phyloP scores from a whole-genome alignment of 495 filamentous ascomycete species.

The Rostrohypoxylon terebratum region DNA sequence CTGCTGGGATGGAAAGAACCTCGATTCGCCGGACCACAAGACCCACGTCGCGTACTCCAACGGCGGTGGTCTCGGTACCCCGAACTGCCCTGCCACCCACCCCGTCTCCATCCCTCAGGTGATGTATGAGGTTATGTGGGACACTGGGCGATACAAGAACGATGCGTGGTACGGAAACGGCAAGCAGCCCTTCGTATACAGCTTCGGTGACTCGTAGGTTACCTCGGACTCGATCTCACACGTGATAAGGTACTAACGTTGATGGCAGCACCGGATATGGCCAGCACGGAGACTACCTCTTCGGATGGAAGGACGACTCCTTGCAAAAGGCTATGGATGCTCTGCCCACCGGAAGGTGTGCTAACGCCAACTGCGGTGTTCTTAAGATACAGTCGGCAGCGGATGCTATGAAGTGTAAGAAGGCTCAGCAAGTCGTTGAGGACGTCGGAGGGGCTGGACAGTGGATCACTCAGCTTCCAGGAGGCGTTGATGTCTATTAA shows the following conservation, averaged over 20 bases:
- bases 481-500: slow-evolving; percentile 18
- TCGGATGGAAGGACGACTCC: slow-evolving; percentile 58
- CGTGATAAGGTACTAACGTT: slow-evolving; percentile 6
- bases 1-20: slow-evolving; percentile 79
- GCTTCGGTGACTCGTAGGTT: slow-evolving; percentile 52
- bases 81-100: slow-evolving; percentile 56
- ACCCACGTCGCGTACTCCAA: slow-evolving; percentile 74
- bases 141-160: slow-evolving; percentile 49
- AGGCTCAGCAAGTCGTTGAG: slow-evolving; percentile 51
- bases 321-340: slow-evolving; percentile 58
- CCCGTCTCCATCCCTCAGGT: slow-evolving; percentile 59
- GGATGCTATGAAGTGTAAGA: slow-evolving; percentile 51
- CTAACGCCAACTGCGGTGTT: slow-evolving; percentile 51
- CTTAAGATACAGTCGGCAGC: slow-evolving; percentile 52
- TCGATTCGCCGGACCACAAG: slow-evolving; percentile 69
- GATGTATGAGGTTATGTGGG: slow-evolving; percentile 58
- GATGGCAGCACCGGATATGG: slow-evolving; percentile 50
- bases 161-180: slow-evolving; percentile 52
- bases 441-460: slow-evolving; percentile 37
- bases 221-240: slow-evolving; percentile 18
- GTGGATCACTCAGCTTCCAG: slow-evolving; percentile 30
- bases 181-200: slow-evolving; percentile 57
- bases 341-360: slow-evolving; percentile 45
- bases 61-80: slow-evolving; percentile 59
- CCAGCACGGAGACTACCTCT: slow-evolving; percentile 58